Conservation (phyloP, 78 protist species). For the Bodo saltans region DNA sequence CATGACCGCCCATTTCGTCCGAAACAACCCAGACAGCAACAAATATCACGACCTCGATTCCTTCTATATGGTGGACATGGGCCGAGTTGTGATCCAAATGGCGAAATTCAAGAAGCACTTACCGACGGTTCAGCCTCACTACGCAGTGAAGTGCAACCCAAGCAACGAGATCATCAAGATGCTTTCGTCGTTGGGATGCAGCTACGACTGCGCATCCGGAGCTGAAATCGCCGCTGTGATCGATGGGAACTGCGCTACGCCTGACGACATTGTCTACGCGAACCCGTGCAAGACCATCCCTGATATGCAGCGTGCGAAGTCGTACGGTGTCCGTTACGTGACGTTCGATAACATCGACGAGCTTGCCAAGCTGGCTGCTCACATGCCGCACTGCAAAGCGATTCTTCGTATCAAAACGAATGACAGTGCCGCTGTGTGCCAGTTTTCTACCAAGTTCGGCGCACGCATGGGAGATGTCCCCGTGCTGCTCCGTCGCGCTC, state of each 20-base stretch:
- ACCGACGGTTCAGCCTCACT: slow-evolving; percentile 79
- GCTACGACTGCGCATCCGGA: slow-evolving; percentile 81
- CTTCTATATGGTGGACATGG: slow-evolving; percentile 28
- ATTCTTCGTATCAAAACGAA: slow-evolving; percentile 85
- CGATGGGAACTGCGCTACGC: slow-evolving; percentile 49
- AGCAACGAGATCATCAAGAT: slow-evolving; percentile 55
- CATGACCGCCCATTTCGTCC: neutral
- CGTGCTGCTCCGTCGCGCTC: slow-evolving; percentile 47
- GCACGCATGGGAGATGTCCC: slow-evolving; percentile 49
- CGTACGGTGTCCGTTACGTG: slow-evolving; percentile 53
- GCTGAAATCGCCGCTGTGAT: slow-evolving; percentile 59
- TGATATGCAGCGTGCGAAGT: slow-evolving; percentile 56
- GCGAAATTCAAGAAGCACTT: slow-evolving; percentile 51
- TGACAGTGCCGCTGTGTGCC: slow-evolving; percentile 68
- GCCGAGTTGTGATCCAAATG: slow-evolving; percentile 41
- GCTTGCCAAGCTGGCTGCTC: slow-evolving; percentile 72
- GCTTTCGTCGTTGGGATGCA: slow-evolving; percentile 65
- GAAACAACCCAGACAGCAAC: neutral
- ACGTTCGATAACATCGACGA: slow-evolving; percentile 88
- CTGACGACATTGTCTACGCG: slow-evolving; percentile 78
- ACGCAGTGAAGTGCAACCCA: slow-evolving; percentile 86
- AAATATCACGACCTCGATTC: slow-evolving; percentile 19
- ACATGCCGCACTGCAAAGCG: slow-evolving; percentile 74
- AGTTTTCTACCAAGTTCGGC: slow-evolving; percentile 76
- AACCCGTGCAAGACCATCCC: slow-evolving; percentile 83